These are phyloP conservation scores for Boletus fagicola DNA, from an alignment of 768 basidiomycete species.

Conservation along the genomic window DNA sequence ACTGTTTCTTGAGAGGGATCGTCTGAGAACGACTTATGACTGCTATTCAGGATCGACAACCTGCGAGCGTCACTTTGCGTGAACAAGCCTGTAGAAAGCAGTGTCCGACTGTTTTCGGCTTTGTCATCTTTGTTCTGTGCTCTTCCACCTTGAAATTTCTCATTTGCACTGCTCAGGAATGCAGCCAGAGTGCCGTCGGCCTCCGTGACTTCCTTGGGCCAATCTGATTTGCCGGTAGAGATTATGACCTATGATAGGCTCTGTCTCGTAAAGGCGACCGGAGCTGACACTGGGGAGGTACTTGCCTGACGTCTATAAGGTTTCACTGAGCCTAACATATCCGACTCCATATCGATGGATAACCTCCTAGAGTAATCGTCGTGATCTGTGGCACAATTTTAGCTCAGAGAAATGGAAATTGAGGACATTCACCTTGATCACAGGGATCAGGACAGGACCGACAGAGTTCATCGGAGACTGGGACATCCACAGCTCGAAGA, in stretches of 20 bases:
- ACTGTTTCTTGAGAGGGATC: slow-evolving; percentile 69
- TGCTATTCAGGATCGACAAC: slow-evolving; percentile 80
- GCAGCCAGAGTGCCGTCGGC: slow-evolving; percentile 70
- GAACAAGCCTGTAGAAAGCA: slow-evolving; percentile 51
- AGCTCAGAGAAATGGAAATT: slow-evolving; percentile 28
- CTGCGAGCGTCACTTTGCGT: slow-evolving; percentile 50
- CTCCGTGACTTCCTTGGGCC: slow-evolving; percentile 78
- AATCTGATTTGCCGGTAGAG: slow-evolving; percentile 87
- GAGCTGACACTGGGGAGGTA: neutral
- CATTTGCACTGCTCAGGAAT: slow-evolving; percentile 37
- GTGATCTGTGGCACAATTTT: slow-evolving; percentile 48
- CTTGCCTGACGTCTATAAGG: slow-evolving; percentile 79
- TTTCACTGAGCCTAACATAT: slow-evolving; percentile 84
- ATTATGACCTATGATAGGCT: slow-evolving; percentile 63
- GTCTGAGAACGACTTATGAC: slow-evolving; percentile 65
- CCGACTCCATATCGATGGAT: slow-evolving; percentile 72
- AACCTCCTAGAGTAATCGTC: slow-evolving; percentile 73
- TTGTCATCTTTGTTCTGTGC: neutral
- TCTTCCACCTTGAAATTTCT: slow-evolving; percentile 10
- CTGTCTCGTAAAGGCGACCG: neutral
- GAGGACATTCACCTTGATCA: slow-evolving; percentile 51
- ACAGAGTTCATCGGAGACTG: slow-evolving; percentile 67
- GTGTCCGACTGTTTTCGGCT: slow-evolving; percentile 5
- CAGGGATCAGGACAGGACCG: slow-evolving; percentile 75
- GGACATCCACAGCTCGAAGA: slow-evolving; percentile 58